These are phyloP conservation scores for Epithemia pelagica DNA, from an alignment of 108 stramenopile species.

Conservation along the genomic window DNA sequence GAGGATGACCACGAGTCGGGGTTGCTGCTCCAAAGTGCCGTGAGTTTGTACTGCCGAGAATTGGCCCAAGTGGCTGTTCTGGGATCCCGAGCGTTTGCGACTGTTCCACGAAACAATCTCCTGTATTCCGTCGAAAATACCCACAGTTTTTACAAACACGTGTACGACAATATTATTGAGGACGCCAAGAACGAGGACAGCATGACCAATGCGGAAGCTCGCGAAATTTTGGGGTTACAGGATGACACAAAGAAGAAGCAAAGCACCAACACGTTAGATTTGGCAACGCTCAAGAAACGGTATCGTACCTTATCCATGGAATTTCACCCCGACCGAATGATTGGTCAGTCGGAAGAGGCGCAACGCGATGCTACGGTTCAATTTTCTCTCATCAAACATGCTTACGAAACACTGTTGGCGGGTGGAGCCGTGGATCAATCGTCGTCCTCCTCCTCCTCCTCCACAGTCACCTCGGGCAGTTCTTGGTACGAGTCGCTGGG, in stretches of 20 bases:
- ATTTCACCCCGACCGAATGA: constrained; percentile 70
- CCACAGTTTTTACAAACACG: constrained; percentile 59
- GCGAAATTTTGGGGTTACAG: constrained; percentile 43
- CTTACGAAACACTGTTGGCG: constrained; percentile 62
- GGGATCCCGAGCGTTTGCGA: constrained; percentile 49
- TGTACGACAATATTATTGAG: constrained; percentile 62
- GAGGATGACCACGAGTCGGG: constrained; percentile 26
- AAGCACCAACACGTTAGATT: constrained; percentile 16
- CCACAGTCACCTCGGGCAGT: constrained; percentile 9
- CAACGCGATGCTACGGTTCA: constrained; percentile 27
- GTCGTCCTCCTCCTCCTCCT: no score
- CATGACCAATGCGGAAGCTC: constrained; percentile 62
- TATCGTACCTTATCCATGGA: constrained; percentile 60
- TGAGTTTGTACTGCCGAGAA: constrained; percentile 76
- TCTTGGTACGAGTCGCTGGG: constrained; percentile 85
- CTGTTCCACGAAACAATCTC: constrained; percentile 49
- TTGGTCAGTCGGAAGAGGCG: constrained; percentile 45
- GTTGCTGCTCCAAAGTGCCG: constrained; percentile 39
- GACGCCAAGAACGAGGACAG: constrained; percentile 11
- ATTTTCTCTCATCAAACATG: constrained; percentile 50
- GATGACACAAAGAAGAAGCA: constrained; percentile 11
- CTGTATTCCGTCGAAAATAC: constrained; percentile 64
- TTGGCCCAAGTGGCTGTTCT: constrained; percentile 44
- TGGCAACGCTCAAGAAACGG: constrained; percentile 43
- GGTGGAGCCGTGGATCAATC: constrained; percentile 17